phyloP scores from a whole-genome alignment of 371 early-diverging fungal genomes.

The Apophysomyces sp. region DNA sequence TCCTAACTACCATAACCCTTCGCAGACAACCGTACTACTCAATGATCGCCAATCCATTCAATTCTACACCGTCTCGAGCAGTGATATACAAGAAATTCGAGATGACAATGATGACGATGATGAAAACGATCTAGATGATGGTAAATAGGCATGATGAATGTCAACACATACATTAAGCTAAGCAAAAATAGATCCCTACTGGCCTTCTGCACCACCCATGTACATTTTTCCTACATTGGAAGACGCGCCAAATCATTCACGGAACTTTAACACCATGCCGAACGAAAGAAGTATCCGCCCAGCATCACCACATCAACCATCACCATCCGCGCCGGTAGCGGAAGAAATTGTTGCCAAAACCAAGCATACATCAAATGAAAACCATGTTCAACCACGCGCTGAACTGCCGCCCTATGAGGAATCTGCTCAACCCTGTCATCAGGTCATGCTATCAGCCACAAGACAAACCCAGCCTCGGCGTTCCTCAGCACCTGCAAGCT shows the following conservation, averaged over 20 bases:
- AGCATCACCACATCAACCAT: background rate
- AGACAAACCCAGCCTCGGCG: background rate
- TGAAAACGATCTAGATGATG: background rate
- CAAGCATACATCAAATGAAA: background rate
- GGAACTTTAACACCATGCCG: background rate
- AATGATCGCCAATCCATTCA: background rate
- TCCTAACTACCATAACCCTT: background rate
- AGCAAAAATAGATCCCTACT: background rate
- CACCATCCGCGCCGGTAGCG: background rate
- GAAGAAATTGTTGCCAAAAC: background rate
- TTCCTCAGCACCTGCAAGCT: background rate
- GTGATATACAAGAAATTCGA: background rate
- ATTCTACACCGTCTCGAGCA: background rate
- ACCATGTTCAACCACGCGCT: background rate
- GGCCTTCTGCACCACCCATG: background rate
- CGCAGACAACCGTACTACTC: background rate
- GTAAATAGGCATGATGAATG: background rate
- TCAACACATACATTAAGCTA: background rate
- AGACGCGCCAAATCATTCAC: background rate
- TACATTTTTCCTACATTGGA: background rate
- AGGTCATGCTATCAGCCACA: background rate
- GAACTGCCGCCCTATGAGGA: background rate
- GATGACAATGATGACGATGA: background rate
- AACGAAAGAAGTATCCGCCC: background rate
- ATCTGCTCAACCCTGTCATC: background rate